Evolutionary conservation across 2,329 filamentous ascomycete species (phyloP).

Genomic region (Akanthomyces dipterigenus): DNA sequence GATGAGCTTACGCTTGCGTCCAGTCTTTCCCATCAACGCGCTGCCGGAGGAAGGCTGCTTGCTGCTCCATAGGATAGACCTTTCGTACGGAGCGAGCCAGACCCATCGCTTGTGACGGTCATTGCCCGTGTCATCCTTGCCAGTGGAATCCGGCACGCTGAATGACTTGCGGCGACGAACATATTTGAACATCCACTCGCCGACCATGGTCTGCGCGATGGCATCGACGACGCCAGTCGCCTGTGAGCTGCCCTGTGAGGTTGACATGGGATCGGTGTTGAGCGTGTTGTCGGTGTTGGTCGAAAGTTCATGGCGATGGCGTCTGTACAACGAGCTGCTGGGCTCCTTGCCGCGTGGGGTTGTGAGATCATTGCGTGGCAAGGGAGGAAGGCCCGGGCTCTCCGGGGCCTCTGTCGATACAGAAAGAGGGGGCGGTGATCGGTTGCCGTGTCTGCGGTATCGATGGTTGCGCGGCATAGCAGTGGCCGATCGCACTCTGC

Average conservation of each 20-base stretch:
- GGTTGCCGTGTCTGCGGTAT: constrained; percentile 44
- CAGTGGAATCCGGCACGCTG: constrained; percentile 62
- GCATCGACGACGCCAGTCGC: constrained; percentile 84
- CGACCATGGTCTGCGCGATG: constrained; percentile 97
- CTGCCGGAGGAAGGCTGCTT: constrained; percentile 87
- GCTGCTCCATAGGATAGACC: constrained; percentile 95
- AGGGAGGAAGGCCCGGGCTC: constrained; percentile 64
- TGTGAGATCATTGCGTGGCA: constrained; percentile 67
- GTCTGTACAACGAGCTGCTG: constrained; percentile 33
- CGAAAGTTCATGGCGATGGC: constrained; percentile 52
- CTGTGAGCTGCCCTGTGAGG: constrained; percentile 52
- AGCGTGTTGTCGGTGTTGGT: constrained; percentile 50
- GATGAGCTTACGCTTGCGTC: constrained; percentile 74
- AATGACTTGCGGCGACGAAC: constrained; percentile 86
- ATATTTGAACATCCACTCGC: constrained; percentile 95
- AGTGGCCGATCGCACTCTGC: constrained; percentile 80
- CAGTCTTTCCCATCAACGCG: constrained; percentile 87
- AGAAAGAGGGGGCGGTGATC: constrained; percentile 60
- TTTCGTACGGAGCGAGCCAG: constrained; percentile 94
- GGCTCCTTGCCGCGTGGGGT: constrained; percentile 45
- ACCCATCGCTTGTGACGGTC: constrained; percentile 95
- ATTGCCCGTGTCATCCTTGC: constrained; percentile 63
- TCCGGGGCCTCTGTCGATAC: constrained; percentile 60
- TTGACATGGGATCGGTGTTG: constrained; percentile 34
- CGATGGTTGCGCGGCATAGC: constrained; percentile 55